These are phyloP conservation scores for Prunus yedoensis DNA, from an alignment of 331 rosid genomes.

Conservation along the genomic window DNA sequence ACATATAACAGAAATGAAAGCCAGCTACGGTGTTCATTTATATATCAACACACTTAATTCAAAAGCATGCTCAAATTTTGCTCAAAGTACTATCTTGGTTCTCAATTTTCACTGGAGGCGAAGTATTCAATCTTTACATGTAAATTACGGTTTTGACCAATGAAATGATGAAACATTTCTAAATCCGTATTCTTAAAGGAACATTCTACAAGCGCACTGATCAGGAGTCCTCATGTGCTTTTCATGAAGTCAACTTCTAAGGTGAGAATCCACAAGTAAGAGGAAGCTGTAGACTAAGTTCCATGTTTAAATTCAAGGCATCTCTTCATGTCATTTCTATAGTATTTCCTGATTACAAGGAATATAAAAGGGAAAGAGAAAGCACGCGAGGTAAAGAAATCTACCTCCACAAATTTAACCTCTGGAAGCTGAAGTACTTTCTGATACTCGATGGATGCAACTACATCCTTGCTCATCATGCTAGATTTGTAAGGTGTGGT, in stretches of 20 bases:
- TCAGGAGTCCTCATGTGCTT: too few species aligned
- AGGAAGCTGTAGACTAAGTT: background rate
- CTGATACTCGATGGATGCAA: slow-evolving; percentile 35
- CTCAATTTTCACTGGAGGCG: background rate
- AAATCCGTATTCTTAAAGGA: background rate
- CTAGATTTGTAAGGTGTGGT: slow-evolving; percentile 41
- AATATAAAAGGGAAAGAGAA: background rate
- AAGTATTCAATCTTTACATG: background rate
- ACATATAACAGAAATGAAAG: background rate
- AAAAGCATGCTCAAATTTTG: background rate
- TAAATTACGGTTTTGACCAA: background rate
- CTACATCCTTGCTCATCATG: slow-evolving; percentile 41
- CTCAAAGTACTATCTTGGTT: background rate
- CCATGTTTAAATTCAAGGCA: background rate
- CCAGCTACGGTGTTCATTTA: background rate
- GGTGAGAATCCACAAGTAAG: slow-evolving; percentile 2
- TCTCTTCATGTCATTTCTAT: background rate
- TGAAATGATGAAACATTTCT: background rate
- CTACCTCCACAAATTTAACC: slow-evolving; percentile 75
- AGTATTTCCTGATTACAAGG: background rate
- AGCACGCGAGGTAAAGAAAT: background rate
- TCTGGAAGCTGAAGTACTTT: slow-evolving; percentile 56
- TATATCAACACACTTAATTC: background rate
- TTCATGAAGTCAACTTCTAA: background rate
- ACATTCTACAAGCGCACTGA: too few species aligned